A percentile compares a stretch with the other conserved stretches of the same genome.
These are phyloP conservation scores for Nephelium lappaceum DNA, from an alignment of 345 rosid genomes.

Conservation along the genomic window DNA sequence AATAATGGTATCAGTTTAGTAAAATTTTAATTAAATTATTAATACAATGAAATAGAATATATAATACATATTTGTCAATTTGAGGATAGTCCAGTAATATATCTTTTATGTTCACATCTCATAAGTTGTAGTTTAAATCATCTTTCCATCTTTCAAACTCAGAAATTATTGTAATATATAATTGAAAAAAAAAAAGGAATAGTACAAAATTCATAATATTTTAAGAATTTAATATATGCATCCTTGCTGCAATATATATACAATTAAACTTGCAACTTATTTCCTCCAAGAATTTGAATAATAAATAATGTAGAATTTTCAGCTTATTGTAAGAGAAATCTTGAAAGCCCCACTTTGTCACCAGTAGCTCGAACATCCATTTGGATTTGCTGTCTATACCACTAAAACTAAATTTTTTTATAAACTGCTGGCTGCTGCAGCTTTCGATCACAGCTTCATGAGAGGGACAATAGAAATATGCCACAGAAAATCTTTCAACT, in stretches of 20 bases:
- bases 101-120: too few species aligned
- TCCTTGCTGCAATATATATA: background rate
- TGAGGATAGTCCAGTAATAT: too few species aligned
- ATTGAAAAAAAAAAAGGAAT: too few species aligned
- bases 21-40: too few species aligned
- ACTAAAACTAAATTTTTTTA: slow-evolving; percentile 55
- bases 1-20: too few species aligned
- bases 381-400: slow-evolving; percentile 54
- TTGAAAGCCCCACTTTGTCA: slow-evolving; percentile 72
- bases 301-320: background rate
- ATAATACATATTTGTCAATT: too few species aligned
- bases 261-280: background rate
- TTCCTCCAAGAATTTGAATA: background rate
- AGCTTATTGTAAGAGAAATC: slow-evolving; percentile 44
- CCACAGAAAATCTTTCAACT: slow-evolving; percentile 59
- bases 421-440: slow-evolving; percentile 46
- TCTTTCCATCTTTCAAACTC: too few species aligned
- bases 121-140: too few species aligned
- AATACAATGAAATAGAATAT: too few species aligned
- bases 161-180: too few species aligned
- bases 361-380: slow-evolving; percentile 65
- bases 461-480: slow-evolving; percentile 66
- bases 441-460: slow-evolving; percentile 51
- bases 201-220: too few species aligned
- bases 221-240: too few species aligned